phyloP scores from a whole-genome alignment of 106 monocot species.

The Iris macrosiphon region DNA sequence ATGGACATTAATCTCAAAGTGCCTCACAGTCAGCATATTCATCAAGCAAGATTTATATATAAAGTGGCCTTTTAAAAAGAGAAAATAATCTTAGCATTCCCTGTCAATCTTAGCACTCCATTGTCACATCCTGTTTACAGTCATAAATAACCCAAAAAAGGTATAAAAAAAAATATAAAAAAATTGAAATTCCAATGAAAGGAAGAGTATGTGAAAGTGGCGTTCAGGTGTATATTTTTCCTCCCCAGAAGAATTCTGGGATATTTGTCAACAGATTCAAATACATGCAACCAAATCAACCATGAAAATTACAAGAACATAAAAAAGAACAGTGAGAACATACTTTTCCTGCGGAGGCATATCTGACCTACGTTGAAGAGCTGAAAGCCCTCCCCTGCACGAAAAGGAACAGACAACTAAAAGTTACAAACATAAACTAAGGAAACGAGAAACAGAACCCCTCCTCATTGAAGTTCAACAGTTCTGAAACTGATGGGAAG shows the following conservation, averaged over 20 bases:
- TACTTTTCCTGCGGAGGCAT: constrained; percentile 65
- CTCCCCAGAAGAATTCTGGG: background rate
- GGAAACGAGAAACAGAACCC: background rate
- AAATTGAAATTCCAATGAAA: too few relatives aligned
- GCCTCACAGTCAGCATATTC: too few relatives aligned
- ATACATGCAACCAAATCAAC: background rate
- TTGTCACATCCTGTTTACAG: too few relatives aligned
- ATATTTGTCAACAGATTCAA: background rate
- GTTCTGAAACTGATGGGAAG: too few relatives aligned
- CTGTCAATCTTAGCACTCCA: too few relatives aligned
- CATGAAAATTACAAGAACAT: background rate
- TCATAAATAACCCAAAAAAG: too few relatives aligned
- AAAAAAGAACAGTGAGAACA: constrained; percentile 8
- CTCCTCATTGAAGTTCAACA: too few relatives aligned
- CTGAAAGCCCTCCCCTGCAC: constrained; percentile 48
- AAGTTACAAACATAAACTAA: background rate
- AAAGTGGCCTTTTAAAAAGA: too few relatives aligned
- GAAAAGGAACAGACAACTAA: constrained; percentile 9
- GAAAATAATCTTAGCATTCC: too few relatives aligned
- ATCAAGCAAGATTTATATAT: too few relatives aligned
- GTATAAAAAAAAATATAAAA: too few relatives aligned
- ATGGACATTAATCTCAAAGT: too few relatives aligned
- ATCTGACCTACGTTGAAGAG: constrained; percentile 19
- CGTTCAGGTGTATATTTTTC: background rate
- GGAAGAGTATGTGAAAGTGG: background rate